phyloP scores from a whole-genome alignment of 169 alveolate species.

The Pseudocohnilembus persalinus region DNA sequence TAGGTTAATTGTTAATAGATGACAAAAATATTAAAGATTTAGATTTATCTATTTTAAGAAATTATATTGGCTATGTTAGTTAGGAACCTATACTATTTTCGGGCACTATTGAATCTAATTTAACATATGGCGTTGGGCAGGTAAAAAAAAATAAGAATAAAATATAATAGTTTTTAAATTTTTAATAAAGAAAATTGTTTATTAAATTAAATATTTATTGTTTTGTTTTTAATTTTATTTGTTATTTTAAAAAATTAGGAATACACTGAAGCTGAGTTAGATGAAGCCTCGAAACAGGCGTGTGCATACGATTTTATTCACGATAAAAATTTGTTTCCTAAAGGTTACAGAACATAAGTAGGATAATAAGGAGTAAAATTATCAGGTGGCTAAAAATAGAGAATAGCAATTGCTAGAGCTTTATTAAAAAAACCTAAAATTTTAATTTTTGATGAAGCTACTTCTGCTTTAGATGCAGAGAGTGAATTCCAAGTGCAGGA shows the following conservation, averaged over 20 bases:
- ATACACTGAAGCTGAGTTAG: constrained; percentile 62
- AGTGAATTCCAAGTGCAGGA: constrained; percentile 57
- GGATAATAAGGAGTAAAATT: constrained; percentile 68
- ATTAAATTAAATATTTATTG: too few relatives aligned
- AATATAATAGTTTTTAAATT: too few relatives aligned
- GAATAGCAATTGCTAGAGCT: constrained; percentile 87
- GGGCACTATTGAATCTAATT: constrained; percentile 88
- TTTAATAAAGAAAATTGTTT: too few relatives aligned
- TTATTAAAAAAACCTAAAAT: constrained; percentile 62
- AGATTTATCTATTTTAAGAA: constrained; percentile 71
- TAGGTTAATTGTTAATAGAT: constrained; percentile 84
- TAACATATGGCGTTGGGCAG: constrained; percentile 81
- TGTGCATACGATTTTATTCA: constrained; percentile 80
- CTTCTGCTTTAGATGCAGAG: constrained; percentile 77
- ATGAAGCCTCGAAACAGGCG: constrained; percentile 79
- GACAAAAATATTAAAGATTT: constrained; percentile 84
- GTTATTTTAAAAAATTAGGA: too few relatives aligned
- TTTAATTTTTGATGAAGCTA: constrained; percentile 81
- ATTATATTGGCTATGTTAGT: constrained; percentile 80
- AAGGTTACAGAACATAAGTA: constrained; percentile 71
- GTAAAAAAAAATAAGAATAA: too few relatives aligned
- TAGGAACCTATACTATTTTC: constrained; percentile 92
- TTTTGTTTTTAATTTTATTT: too few relatives aligned
- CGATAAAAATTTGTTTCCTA: constrained; percentile 75
- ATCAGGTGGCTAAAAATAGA: constrained; percentile 79